phyloP scores from a whole-genome alignment of 495 filamentous ascomycete species.

The Aspergillus ellipticus region DNA sequence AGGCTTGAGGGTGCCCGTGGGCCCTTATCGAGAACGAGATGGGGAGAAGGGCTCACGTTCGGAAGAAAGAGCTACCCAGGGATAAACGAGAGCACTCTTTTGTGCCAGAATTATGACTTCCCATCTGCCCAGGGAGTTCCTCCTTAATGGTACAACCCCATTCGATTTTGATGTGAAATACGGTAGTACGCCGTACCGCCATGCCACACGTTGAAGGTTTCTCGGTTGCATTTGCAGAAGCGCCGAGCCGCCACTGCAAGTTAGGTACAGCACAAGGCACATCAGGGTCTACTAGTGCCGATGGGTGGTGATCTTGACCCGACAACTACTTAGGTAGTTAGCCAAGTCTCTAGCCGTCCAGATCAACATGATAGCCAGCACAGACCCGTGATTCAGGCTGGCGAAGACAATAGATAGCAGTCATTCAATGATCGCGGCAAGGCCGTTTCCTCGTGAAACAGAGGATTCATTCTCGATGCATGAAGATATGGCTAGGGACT shows the following conservation, averaged over 20 bases:
- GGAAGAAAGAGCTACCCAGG: not conserved
- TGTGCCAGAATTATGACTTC: not conserved
- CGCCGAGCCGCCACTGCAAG: not conserved
- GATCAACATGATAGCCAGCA: not conserved
- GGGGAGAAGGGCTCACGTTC: not conserved
- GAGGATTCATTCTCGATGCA: too few species aligned
- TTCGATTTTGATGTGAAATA: not conserved
- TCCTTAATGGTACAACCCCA: not conserved
- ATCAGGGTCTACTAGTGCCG: not conserved
- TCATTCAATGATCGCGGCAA: too few species aligned
- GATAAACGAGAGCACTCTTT: not conserved
- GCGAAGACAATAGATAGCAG: too few species aligned
- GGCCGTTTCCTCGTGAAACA: too few species aligned
- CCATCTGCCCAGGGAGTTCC: not conserved
- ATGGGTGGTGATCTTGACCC: not conserved
- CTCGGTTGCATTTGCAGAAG: not conserved
- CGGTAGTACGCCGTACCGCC: not conserved
- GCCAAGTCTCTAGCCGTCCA: too few species aligned
- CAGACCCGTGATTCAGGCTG: too few species aligned
- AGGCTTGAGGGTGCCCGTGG: not conserved
- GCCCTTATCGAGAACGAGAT: not conserved
- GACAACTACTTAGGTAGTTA: too few species aligned
- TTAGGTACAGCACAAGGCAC: not conserved
- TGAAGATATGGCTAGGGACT: too few species aligned
- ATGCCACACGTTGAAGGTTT: not conserved